Evolutionary conservation across 768 basidiomycete genomes (phyloP), one percentile per base, ranked within the genome.

Genomic region (Pseudohyphozyma bogoriensis): DNA sequence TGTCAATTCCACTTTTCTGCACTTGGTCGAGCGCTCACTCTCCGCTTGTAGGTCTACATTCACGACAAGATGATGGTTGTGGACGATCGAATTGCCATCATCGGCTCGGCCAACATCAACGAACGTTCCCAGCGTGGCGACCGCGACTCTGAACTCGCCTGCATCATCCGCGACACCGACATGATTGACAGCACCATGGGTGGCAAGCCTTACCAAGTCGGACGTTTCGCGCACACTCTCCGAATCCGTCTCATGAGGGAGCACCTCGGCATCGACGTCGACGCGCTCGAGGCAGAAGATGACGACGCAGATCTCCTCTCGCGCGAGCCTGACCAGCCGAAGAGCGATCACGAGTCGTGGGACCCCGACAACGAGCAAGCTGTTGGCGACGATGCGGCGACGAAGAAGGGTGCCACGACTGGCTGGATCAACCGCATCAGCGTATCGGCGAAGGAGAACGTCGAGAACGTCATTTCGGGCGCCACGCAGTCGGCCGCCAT

Each of bases 131-230:
- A 89, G 71, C 80, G 89, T 32, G 95, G 95, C 28, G 93, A 99
- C 72, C 84, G 95, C 32, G 95, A 99, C 73, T 97, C 93, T 3
- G 95, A 99, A 72, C 73, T 97, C 36, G 89, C 90, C 4, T 84
- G 87, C 39, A 83, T 99, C 47, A 87, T 97, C 54, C 79, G 90
- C 63, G 95, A 99, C 70, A 97, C 93, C 4, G 93, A 99, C 70
- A 86, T 99, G 87, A 86, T 97, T 54, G 85, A 93, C 60, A 81
- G 91, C 56, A 85, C 80, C 1, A 97, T 99, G 93, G 93, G 84
- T 12, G 93, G 95, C 22, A 82, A 82, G 67, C 87, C 91, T 0
- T 97, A 86, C 79, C 83, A 89, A 79, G 93, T 97, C 60, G 95
- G 95, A 24, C 85, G 93, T 29, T 99, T 95, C 73, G 91, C 93